Evolutionary conservation across 2,329 filamentous ascomycete genomes (phyloP).

Genomic region (Metarhizium rileyi): DNA sequence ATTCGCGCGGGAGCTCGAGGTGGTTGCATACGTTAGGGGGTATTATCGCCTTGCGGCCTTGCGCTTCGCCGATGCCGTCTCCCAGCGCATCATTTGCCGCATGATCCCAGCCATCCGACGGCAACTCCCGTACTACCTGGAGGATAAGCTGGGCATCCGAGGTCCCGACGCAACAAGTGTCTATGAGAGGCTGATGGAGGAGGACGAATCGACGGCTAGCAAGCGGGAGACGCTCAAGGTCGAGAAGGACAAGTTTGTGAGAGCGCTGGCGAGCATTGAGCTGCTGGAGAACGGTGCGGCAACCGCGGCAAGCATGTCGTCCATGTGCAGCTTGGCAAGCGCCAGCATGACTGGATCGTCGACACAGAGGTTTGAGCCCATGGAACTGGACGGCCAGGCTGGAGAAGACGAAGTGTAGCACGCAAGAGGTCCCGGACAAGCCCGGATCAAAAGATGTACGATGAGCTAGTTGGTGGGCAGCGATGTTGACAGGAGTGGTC

Average conservation of each 20-base stretch:
- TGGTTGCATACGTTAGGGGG: slow-evolving; percentile 52
- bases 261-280: slow-evolving; percentile 36
- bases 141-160: slow-evolving; percentile 32
- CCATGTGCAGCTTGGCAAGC: slow-evolving; percentile 5
- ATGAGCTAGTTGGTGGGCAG: neutral
- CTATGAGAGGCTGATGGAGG: slow-evolving; percentile 38
- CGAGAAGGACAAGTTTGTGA: slow-evolving; percentile 36
- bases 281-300: slow-evolving; percentile 27
- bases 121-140: slow-evolving; percentile 31
- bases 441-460: neutral
- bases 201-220: slow-evolving; percentile 33
- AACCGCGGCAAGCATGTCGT: slow-evolving; percentile 5
- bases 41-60: slow-evolving; percentile 60
- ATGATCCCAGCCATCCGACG: slow-evolving; percentile 35
- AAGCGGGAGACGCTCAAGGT: slow-evolving; percentile 31
- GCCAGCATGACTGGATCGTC: slow-evolving; percentile 12
- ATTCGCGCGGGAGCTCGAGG: slow-evolving; percentile 49
- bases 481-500: neutral
- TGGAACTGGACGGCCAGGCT: neutral
- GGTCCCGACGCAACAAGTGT: slow-evolving; percentile 17
- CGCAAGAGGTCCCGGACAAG: neutral
- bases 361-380: slow-evolving; percentile 6
- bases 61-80: slow-evolving; percentile 51
- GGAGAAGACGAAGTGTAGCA: slow-evolving; percentile 3
- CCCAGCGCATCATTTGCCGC: slow-evolving; percentile 37